Conservation (phyloP, 2,329 filamentous ascomycete species). For the Penicillium hordei region DNA sequence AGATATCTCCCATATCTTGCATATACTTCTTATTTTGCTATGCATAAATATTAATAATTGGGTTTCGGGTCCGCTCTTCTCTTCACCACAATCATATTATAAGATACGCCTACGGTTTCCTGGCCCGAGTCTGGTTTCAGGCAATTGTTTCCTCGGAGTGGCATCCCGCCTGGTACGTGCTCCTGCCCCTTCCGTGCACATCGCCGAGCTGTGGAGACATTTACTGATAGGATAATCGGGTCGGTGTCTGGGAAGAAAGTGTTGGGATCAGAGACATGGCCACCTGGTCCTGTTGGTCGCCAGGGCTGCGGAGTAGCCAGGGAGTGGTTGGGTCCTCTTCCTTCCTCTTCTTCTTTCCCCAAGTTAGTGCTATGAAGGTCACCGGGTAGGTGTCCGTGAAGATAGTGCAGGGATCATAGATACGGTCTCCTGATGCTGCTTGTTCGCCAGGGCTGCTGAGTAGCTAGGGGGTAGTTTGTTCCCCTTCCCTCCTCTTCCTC, state of each 20-base stretch:
- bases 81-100: neutral
- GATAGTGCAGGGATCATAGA: no score
- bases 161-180: slow-evolving; percentile 1
- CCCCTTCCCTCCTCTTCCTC: neutral
- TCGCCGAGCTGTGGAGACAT: neutral
- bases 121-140: neutral
- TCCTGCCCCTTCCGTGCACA: neutral
- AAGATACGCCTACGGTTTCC: neutral
- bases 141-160: neutral
- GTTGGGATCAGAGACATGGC: neutral
- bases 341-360: neutral
- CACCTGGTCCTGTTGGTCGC: neutral
- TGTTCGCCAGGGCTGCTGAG: neutral
- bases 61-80: neutral
- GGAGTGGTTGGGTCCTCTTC: neutral
- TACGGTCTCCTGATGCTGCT: no score
- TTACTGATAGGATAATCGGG: neutral
- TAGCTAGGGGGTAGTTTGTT: neutral
- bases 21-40: slow-evolving; percentile 6
- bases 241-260: neutral
- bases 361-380: no score
- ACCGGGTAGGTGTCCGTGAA: neutral
- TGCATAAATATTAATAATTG: slow-evolving; percentile 9
- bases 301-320: neutral
- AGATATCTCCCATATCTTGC: slow-evolving; percentile 1